Conservation (phyloP, 2,329 filamentous ascomycete species). For the Trichoderma cornu-damae region DNA sequence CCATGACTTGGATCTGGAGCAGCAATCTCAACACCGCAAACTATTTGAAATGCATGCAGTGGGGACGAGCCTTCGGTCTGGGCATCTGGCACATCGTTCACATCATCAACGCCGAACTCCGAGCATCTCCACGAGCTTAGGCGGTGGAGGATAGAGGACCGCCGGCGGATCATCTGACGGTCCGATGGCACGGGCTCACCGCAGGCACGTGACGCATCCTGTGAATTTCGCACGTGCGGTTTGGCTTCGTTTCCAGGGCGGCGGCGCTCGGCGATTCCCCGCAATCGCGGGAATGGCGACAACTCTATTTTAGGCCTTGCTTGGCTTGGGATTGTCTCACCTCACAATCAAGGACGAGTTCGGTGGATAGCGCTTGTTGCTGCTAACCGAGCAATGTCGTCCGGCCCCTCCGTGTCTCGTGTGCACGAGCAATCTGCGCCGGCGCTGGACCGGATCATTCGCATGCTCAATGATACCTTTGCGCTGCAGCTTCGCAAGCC, state of each 20-base stretch:
- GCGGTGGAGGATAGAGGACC: not conserved
- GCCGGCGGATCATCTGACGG: conserved; percentile 14
- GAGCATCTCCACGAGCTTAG: conserved; percentile 27
- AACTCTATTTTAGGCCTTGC: conserved; percentile 1
- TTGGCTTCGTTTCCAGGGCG: not conserved
- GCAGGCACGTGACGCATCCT: not conserved
- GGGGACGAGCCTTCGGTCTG: conserved; percentile 8
- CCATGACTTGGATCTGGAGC: conserved; percentile 34
- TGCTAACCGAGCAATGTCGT: not conserved
- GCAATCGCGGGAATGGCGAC: conserved; percentile 11
- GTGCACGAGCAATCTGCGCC: not conserved
- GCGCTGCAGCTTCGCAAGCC: conserved; percentile 25
- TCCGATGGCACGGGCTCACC: not conserved
- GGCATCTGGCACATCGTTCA: not conserved
- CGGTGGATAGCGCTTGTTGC: not conserved
- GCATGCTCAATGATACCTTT: conserved; percentile 27
- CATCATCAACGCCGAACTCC: conserved; percentile 34
- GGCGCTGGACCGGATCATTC: conserved; percentile 25
- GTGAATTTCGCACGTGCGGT: conserved; percentile 7
- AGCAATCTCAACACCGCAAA: not conserved
- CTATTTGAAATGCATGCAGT: not conserved
- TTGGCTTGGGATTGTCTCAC: conserved; percentile 2
- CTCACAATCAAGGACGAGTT: not conserved
- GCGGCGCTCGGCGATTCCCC: conserved; percentile 2
- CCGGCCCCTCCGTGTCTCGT: not conserved